A percentile compares a stretch with the other conserved stretches of the same genome.
These are phyloP conservation scores for Tillandsia leiboldiana DNA, from an alignment of 176 grass and related monocot genomes.

Conservation along the genomic window DNA sequence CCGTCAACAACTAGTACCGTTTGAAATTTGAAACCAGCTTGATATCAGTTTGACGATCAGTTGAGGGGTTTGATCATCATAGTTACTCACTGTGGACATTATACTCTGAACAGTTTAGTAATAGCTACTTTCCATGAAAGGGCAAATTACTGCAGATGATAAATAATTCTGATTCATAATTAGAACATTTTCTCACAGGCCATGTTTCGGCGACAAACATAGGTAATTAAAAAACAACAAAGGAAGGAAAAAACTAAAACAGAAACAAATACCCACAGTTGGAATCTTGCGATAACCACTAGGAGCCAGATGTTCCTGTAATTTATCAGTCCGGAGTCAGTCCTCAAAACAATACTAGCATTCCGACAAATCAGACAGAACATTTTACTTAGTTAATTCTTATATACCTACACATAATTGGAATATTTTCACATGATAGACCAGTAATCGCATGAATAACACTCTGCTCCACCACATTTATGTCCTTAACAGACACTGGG, in stretches of 20 bases:
- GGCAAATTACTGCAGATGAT: too few species aligned
- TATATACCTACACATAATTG: conserved; percentile 70
- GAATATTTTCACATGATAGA: too few species aligned
- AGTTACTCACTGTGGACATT: background rate
- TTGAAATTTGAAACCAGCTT: background rate
- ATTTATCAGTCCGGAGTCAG: conserved; percentile 33
- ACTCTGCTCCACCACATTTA: too few species aligned
- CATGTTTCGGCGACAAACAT: too few species aligned
- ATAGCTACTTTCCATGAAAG: too few species aligned
- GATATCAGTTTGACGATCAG: background rate
- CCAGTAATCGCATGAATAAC: too few species aligned
- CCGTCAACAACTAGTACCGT: background rate
- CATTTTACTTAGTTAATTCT: background rate
- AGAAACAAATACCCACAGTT: conserved; percentile 39
- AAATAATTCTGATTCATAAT: too few species aligned
- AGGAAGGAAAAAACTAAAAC: conserved; percentile 15
- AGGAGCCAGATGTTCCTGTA: conserved; percentile 81
- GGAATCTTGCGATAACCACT: conserved; percentile 90
- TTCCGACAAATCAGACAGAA: background rate
- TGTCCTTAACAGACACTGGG: conserved; percentile 50
- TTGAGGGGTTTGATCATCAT: too few species aligned
- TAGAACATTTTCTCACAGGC: too few species aligned
- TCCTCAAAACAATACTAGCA: background rate
- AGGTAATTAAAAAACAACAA: background rate
- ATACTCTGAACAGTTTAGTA: background rate